Evolutionary conservation across 225 moss, liverwort and hornwort species (phyloP), one percentile per base, ranked within the genome.

Genomic region (Pseudisothecium myosuroides): DNA sequence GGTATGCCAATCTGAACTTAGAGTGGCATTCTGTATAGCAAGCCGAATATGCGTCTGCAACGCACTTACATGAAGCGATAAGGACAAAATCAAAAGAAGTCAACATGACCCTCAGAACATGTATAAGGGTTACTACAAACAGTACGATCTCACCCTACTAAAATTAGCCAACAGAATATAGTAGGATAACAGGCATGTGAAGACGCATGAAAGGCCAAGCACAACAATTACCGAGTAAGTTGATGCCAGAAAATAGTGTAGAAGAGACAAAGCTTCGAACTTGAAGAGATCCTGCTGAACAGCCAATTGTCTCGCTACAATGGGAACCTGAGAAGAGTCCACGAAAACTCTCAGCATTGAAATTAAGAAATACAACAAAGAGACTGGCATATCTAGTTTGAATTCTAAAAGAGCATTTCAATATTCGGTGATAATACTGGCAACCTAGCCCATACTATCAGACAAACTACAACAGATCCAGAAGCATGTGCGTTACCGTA

Each of bases 211-310:
- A 81, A 79, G 75, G 39, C 47, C 83, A 88, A 84, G 84, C 59
- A 82, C 61, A 88, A 75, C 61, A 80, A 83, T 68, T 95, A 97
- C 98, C 92, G 94, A 94, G 85, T 94, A 94, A 80, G 91, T 85
- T 52, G 98, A 96, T 82, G 96, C 93, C 75, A 99, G 92, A 92
- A 94, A 93, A 90, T 93, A 94, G 89, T 95, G 97, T 65, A 99
- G 93, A 88, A 96, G 94, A 89, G 96, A 95, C 62, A 99, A 91
- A 58, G 99, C 99, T 94, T 97, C 99, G 90, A 99, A 99, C 88
- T 99, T 99, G 64, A 92, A 85, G 60, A 88, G 66, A 88, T 96
- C 97, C 91, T 99, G 99, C 88, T 92, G 93, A 52, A 91, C 77
- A 87, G 88, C 94, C 83, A 99, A 91, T 87, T 96, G 97, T 86